Evolutionary conservation across 345 rosid species (phyloP).

Genomic region (Eucalyptus pauciflora): DNA sequence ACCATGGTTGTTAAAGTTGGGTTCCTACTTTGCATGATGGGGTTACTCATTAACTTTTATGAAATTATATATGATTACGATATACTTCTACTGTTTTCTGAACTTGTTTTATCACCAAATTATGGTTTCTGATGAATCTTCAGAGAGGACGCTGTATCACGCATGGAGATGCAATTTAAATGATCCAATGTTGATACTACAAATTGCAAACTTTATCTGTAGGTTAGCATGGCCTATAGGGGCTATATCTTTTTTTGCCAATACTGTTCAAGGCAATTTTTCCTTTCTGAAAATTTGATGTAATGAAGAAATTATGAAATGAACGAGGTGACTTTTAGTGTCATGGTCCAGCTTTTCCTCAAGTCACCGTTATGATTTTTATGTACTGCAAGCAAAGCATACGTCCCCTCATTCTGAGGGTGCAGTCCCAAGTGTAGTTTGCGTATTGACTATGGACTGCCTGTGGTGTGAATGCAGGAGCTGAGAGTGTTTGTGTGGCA

Average conservation of each 20-base stretch:
- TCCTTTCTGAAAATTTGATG: not conserved
- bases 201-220: not conserved
- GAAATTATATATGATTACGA: not conserved
- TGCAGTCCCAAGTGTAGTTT: not conserved
- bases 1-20: not conserved
- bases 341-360: not conserved
- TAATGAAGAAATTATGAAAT: not conserved
- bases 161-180: not conserved
- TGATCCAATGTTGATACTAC: not conserved
- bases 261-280: not conserved
- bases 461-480: conserved; percentile 13
- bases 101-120: not conserved
- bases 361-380: not conserved
- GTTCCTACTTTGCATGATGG: not conserved
- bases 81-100: not conserved
- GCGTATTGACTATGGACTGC: not conserved
- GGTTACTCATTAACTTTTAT: not conserved
- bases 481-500: conserved; percentile 36
- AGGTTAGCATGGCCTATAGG: not conserved
- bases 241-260: not conserved
- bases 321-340: not conserved
- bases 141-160: not conserved
- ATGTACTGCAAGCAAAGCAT: not conserved
- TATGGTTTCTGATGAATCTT: not conserved
- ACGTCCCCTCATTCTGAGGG: not conserved